Evolutionary conservation across 1,284 basidiomycete genomes (phyloP).

Genomic region (Volvariella surrecta): DNA sequence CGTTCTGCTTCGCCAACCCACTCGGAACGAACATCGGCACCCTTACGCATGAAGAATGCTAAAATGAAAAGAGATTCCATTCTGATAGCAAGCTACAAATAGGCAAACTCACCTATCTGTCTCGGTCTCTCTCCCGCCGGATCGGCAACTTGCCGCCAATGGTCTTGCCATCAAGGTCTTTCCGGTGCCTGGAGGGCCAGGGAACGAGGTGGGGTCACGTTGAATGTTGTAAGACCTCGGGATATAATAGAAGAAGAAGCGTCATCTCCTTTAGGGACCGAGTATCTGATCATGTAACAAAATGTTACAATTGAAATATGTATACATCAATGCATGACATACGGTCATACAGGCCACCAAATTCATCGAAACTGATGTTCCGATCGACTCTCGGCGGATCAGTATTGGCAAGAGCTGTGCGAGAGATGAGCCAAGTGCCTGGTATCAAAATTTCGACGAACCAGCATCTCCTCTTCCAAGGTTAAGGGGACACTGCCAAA

Average conservation of each 20-base stretch:
- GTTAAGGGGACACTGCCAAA: constrained; percentile 66
- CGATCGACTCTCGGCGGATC: constrained; percentile 94
- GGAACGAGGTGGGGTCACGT: constrained; percentile 92
- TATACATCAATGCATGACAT: constrained; percentile 4
- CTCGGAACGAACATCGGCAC: constrained; percentile 95
- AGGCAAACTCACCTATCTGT: constrained; percentile 67
- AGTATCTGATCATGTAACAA: constrained; percentile 57
- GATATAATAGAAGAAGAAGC: constrained; percentile 89
- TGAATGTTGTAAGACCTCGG: constrained; percentile 97
- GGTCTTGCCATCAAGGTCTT: constrained; percentile 93
- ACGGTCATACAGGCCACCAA: constrained; percentile 96
- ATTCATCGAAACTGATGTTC: constrained; percentile 93
- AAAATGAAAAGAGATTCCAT: constrained; percentile 6
- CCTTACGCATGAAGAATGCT: constrained; percentile 99
- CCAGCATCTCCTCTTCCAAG: constrained; percentile 76
- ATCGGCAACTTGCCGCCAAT: constrained; percentile 88
- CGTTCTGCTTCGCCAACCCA: constrained; percentile 99
- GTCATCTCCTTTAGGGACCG: constrained; percentile 99
- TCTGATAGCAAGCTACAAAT: constrained; percentile 1
- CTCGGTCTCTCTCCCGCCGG: constrained; percentile 87
- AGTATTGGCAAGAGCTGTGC: constrained; percentile 81
- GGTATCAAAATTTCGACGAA: constrained; percentile 18
- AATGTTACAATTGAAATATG: not conserved
- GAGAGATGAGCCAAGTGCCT: constrained; percentile 12
- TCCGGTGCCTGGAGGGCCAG: constrained; percentile 92